Base-by-base conservation (phyloP, 164 flowering plant species). In the Kingdonia uniflora region DNA sequence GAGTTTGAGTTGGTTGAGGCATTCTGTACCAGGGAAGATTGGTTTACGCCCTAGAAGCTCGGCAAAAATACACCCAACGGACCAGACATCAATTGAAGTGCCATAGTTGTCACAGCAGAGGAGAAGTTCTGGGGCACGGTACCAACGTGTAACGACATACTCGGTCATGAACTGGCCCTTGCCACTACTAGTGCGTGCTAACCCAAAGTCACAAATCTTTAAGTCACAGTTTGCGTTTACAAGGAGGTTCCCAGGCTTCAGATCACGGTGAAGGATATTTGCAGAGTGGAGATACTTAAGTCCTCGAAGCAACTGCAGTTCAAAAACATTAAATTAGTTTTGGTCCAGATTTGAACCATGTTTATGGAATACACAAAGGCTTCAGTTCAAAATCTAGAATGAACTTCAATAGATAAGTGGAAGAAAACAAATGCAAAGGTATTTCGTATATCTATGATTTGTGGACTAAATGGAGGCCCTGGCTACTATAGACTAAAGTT, bases 81-180 rank as follows among this genome's bases (percentile, higher is more conserved):
- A 90, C 97, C 97, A 90, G 39, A 90, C 88, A 60, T 90, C 97
- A 42, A 90, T 87, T n/a, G 97, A 79, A 29, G 95, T 76, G 12
- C 84, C 91, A 55, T 90, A 90, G 61, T 90, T 79, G 69, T 86
- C 95, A 57, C 97, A 84, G 75, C 91, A 82, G 40, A 90, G 90
- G 5, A 89, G 91, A 6, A 90, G 87, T 60, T 90, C 97, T 19
- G 97, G 97, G 37, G 97, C 94, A 21, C 97, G 70, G 65, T 89
- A 89, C 97, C 97, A 89, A 39, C 97, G 92, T 8, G 97, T 89
- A 42, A 89, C 97, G 19, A 89, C 97, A 63, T 90, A 90, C 68
- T 87, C 97, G 0, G 97, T 90, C 97, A 90, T 90, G 71, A 86
- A 87, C 65, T 87, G 97, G 23, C 74, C 83, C 63, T 80, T 83